A percentile compares a stretch with the other conserved stretches of the same genome.
Evolutionary conservation across 1,284 basidiomycete genomes (phyloP).

Genomic region (Tranzscheliella williamsii): DNA sequence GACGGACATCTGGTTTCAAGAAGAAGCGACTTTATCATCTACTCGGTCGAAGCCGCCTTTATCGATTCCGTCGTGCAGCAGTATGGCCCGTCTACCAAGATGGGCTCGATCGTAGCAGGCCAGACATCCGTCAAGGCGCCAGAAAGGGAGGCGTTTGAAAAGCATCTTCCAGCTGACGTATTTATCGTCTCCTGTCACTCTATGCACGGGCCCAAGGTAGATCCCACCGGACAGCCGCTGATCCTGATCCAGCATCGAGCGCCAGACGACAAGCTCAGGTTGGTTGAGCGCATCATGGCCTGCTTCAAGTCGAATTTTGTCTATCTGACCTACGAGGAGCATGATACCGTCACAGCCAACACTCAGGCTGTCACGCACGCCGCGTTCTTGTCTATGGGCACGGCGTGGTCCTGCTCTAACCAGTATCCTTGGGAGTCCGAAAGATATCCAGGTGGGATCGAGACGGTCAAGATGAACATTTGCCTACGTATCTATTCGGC

Average conservation of each 20-base stretch:
- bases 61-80: conserved; percentile 80
- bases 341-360: conserved; percentile 93
- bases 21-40: conserved; percentile 83
- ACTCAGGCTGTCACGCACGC: conserved; percentile 98
- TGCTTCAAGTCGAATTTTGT: conserved; percentile 84
- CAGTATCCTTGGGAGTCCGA: conserved; percentile 92
- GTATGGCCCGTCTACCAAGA: conserved; percentile 92
- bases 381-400: conserved; percentile 97
- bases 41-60: conserved; percentile 90
- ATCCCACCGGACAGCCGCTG: conserved; percentile 89
- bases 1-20: conserved; percentile 84
- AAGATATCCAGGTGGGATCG: conserved; percentile 94
- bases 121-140: conserved; percentile 98
- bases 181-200: conserved; percentile 92
- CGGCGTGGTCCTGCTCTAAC: conserved; percentile 80
- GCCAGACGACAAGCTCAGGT: conserved; percentile 71
- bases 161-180: conserved; percentile 80
- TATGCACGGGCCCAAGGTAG: conserved; percentile 88
- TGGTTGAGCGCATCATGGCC: conserved; percentile 82
- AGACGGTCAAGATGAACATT: conserved; percentile 98
- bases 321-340: conserved; percentile 90
- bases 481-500: conserved; percentile 86
- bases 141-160: conserved; percentile 86
- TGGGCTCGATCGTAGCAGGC: conserved; percentile 87
- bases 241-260: conserved; percentile 87